These are phyloP conservation scores for Ascocoryne sarcoides DNA, from an alignment of 2,329 filamentous ascomycete genomes.

Conservation along the genomic window DNA sequence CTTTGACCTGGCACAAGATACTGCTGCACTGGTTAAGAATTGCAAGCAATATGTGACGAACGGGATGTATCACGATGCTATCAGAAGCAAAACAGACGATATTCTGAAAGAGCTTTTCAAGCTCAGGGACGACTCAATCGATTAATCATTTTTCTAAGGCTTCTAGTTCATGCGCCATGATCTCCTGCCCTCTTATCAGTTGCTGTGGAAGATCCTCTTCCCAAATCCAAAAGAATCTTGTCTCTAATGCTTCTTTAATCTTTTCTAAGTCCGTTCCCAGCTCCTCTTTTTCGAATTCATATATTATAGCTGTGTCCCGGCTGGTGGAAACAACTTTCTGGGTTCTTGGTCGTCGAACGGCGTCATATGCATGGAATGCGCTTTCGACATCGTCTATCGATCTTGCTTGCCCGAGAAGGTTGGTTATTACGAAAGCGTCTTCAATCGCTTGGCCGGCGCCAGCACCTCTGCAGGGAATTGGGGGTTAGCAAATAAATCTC, in stretches of 20 bases:
- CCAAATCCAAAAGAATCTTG: conserved; percentile 32
- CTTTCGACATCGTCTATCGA: conserved; percentile 30
- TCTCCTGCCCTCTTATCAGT: conserved; percentile 31
- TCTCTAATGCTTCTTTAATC: conserved; percentile 30
- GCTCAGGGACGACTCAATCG: conserved; percentile 60
- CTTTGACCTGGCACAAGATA: conserved; percentile 62
- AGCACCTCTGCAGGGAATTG: conserved; percentile 37
- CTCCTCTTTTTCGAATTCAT: conserved; percentile 36
- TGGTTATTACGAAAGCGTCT: conserved; percentile 37
- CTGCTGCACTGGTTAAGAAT: conserved; percentile 63
- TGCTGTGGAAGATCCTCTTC: conserved; percentile 28
- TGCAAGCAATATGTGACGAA: conserved; percentile 48
- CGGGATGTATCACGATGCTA: conserved; percentile 75
- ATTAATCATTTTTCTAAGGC: conserved; percentile 31
- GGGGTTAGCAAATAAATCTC: too few species aligned
- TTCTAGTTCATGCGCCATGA: conserved; percentile 21
- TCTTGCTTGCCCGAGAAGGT: conserved; percentile 37
- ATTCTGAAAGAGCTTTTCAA: conserved; percentile 69
- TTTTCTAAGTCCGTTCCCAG: conserved; percentile 30
- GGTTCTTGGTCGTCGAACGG: conserved; percentile 33
- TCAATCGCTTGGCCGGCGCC: conserved; percentile 51
- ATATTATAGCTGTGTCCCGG: conserved; percentile 27
- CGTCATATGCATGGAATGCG: conserved; percentile 44
- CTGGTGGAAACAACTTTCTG: conserved; percentile 26
- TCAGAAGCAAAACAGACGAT: conserved; percentile 65